Evolutionary conservation across 371 early-diverging fungal species (phyloP).

Genomic region (Mucor saturninus): DNA sequence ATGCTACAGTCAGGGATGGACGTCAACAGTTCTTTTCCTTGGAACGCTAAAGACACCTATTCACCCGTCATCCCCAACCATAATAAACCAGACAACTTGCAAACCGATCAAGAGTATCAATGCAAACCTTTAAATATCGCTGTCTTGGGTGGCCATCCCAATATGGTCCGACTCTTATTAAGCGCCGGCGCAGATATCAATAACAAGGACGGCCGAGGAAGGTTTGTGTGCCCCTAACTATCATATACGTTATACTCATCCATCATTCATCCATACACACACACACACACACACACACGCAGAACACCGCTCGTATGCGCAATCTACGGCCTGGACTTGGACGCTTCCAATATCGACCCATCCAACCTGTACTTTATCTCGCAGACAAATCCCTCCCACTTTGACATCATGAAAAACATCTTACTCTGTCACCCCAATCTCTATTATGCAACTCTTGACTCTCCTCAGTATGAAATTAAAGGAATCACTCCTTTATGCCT

Average conservation of each 20-base stretch:
- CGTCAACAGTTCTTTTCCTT: constrained; percentile 56
- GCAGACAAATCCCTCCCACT: constrained; percentile 58
- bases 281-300: too few species aligned
- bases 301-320: constrained; percentile 63
- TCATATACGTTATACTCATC: too few species aligned
- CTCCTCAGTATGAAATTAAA: constrained; percentile 68
- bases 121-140: constrained; percentile 74
- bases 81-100: constrained; percentile 17
- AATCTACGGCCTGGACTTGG: constrained; percentile 63
- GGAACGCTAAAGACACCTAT: constrained; percentile 54
- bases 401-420: constrained; percentile 62
- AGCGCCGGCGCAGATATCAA: constrained; percentile 70
- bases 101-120: constrained; percentile 50
- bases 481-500: constrained; percentile 80
- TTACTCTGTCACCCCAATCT: constrained; percentile 62
- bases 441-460: constrained; percentile 59
- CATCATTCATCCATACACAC: too few species aligned
- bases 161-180: constrained; percentile 61
- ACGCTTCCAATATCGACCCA: constrained; percentile 58
- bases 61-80: constrained; percentile 51
- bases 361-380: constrained; percentile 65
- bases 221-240: constrained; percentile 25
- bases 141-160: constrained; percentile 66
- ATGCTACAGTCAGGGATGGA: constrained; percentile 54
- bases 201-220: constrained; percentile 71